Percentiles rank a stretch among this genome's conserved stretches.
These are phyloP conservation scores for Cladosporium sp. DNA, from an alignment of 2,329 filamentous ascomycete species.

Conservation along the genomic window DNA sequence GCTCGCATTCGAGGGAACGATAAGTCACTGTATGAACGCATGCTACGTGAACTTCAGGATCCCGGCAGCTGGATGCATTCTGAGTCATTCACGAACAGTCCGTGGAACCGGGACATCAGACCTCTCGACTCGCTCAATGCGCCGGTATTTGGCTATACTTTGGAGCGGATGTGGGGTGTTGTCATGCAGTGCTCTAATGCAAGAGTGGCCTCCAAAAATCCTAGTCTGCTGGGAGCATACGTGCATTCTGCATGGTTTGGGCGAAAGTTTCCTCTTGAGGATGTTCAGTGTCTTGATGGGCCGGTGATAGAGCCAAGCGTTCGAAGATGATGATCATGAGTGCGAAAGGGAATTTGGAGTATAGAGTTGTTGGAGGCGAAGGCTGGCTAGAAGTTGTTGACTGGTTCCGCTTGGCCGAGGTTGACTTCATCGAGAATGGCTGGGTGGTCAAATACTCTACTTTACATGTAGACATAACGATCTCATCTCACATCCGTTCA, in stretches of 20 bases:
- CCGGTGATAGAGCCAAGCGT: background rate
- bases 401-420: too few relatives aligned
- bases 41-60: conserved; percentile 25
- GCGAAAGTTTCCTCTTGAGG: conserved; percentile 12
- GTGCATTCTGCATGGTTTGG: conserved; percentile 16
- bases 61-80: conserved; percentile 26
- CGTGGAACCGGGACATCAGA: background rate
- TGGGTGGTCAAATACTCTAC: background rate
- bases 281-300: conserved; percentile 24
- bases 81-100: conserved; percentile 18
- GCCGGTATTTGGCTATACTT: conserved; percentile 33
- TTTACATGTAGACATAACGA: background rate
- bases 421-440: background rate
- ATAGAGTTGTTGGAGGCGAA: too few relatives aligned
- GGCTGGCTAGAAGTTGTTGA: too few relatives aligned
- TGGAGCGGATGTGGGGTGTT: conserved; percentile 36
- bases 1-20: conserved; percentile 37
- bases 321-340: background rate
- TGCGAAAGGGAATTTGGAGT: too few relatives aligned
- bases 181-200: conserved; percentile 31
- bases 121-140: conserved; percentile 24
- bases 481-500: background rate
- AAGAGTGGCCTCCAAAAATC: conserved; percentile 20
- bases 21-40: conserved; percentile 32
- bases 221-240: conserved; percentile 16